A percentile compares a stretch with the other conserved stretches of the same genome.
Evolutionary conservation across 169 alveolate species (phyloP).

Genomic region (Eimeria acervulina): DNA sequence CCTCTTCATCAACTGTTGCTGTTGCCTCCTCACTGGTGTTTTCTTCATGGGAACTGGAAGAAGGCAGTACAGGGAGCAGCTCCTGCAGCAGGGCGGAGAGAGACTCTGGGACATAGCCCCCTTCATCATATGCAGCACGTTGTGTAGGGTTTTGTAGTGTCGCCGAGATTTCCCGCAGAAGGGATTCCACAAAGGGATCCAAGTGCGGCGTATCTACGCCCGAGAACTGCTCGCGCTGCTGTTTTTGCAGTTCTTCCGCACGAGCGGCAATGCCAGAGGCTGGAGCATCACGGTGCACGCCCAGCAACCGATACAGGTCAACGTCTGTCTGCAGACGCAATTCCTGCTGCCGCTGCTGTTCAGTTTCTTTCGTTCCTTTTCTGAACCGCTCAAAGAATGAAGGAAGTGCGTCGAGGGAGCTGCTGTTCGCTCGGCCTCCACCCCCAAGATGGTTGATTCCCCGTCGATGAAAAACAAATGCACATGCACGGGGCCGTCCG

Average conservation of each 20-base stretch:
- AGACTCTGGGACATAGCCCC: conserved; percentile 10
- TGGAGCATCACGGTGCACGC: conserved; percentile 19
- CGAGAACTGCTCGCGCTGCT: conserved; percentile 30
- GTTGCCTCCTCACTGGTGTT: background rate
- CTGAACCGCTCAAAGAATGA: conserved; percentile 44
- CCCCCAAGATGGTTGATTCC: background rate
- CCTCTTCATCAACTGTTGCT: background rate
- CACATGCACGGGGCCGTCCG: conserved; percentile 1
- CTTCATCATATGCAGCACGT: conserved; percentile 35
- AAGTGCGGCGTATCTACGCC: background rate
- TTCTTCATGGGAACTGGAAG: background rate
- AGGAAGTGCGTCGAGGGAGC: conserved; percentile 40
- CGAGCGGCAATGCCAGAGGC: conserved; percentile 35
- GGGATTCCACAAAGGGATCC: conserved; percentile 34
- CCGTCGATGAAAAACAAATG: background rate
- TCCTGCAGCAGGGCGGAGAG: conserved; percentile 48
- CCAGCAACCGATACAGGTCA: conserved; percentile 57
- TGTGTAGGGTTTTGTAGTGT: background rate
- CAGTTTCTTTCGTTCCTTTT: background rate
- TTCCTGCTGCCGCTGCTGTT: conserved; percentile 19
- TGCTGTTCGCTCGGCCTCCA: conserved; percentile 20
- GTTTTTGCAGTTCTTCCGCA: conserved; percentile 33
- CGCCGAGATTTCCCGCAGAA: background rate
- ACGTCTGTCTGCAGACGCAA: background rate
- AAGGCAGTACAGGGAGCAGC: conserved; percentile 2